Percentiles rank a stretch among this genome's conserved stretches.
Evolutionary conservation across 345 rosid species (phyloP).

Genomic region (Brassica carinata): DNA sequence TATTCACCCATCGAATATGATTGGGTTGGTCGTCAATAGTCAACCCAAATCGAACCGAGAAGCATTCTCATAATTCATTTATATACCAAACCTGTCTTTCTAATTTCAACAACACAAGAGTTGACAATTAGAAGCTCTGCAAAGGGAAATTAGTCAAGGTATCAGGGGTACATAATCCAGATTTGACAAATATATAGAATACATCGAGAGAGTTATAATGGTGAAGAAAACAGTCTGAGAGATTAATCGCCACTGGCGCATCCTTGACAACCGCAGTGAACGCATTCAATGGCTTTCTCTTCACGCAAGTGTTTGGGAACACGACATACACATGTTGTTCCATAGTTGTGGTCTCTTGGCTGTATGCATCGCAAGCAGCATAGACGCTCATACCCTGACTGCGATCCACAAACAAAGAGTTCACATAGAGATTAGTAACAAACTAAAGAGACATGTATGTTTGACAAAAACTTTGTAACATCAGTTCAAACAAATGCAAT

Average conservation of each 20-base stretch:
- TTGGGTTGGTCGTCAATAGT: too few species aligned
- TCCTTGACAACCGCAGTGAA: conserved; percentile 83
- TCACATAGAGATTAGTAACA: neutral
- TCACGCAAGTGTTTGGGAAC: conserved; percentile 80
- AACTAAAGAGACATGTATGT: neutral
- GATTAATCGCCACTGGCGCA: conserved; percentile 77
- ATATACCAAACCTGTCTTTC: conserved; percentile 14
- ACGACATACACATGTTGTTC: conserved; percentile 78
- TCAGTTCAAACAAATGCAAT: neutral
- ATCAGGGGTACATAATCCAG: conserved; percentile 5
- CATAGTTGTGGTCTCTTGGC: conserved; percentile 85
- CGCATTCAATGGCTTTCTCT: conserved; percentile 83
- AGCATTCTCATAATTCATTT: neutral
- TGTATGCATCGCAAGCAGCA: conserved; percentile 89
- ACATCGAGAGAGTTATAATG: neutral
- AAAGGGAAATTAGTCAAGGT: conserved; percentile 1
- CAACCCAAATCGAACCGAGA: neutral
- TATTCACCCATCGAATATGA: too few species aligned
- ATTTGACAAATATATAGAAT: conserved; percentile 12
- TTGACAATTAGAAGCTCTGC: conserved; percentile 15
- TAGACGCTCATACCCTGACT: conserved; percentile 82
- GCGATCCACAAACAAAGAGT: conserved; percentile 34
- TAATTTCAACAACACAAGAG: conserved; percentile 12
- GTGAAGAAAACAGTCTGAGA: neutral
- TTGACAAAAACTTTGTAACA: neutral